Conservation (phyloP, 2,329 filamentous ascomycete genomes). For the Dactylonectria estremocensis region DNA sequence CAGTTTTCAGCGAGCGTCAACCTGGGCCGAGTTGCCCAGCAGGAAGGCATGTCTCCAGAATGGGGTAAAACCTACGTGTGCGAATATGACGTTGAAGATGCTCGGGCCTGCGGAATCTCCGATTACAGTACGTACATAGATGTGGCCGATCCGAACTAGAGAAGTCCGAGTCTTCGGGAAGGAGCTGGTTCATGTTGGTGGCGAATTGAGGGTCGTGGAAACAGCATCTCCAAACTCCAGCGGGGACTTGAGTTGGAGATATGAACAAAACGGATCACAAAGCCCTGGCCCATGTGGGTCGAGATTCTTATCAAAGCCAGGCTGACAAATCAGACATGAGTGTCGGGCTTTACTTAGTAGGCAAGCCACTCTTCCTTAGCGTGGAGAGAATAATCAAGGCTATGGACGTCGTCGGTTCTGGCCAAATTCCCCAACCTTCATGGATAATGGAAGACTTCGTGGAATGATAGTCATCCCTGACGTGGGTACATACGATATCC, state of each 20-base stretch:
- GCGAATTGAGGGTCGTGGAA: background rate
- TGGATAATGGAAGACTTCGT: too few species aligned
- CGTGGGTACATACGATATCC: too few species aligned
- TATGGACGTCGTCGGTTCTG: too few species aligned
- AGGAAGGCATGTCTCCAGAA: background rate
- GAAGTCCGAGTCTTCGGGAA: background rate
- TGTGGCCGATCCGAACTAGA: background rate
- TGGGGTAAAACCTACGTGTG: background rate
- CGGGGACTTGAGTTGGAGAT: slow-evolving; percentile 1
- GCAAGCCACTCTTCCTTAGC: too few species aligned
- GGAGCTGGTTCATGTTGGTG: background rate
- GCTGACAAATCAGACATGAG: background rate
- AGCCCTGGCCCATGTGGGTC: too few species aligned
- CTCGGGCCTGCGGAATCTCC: background rate
- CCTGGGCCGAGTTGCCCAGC: too few species aligned
- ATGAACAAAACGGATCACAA: background rate
- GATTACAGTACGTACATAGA: background rate
- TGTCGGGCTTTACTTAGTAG: too few species aligned
- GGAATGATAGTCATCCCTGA: background rate
- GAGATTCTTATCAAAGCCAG: background rate
- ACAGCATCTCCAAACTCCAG: background rate
- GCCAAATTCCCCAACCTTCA: too few species aligned
- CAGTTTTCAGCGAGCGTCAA: too few species aligned
- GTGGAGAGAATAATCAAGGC: background rate
- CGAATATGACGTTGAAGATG: background rate